These are phyloP conservation scores for Starmerella powellii DNA, from an alignment of 805 yeast species.

Conservation along the genomic window DNA sequence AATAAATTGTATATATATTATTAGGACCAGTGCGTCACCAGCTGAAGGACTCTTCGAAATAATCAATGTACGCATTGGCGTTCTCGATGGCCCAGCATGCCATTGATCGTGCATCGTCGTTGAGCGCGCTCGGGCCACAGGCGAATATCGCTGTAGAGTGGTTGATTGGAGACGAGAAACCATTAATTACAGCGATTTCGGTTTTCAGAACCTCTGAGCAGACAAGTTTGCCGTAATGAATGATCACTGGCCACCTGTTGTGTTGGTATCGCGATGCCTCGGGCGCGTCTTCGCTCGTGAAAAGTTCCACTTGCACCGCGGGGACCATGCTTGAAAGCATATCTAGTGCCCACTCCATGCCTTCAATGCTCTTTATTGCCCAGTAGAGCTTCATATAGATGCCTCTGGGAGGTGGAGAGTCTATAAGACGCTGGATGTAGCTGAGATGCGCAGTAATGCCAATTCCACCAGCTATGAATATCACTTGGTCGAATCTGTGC, in stretches of 20 bases:
- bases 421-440: constrained; percentile 8
- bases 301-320: not conserved
- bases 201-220: constrained; percentile 1
- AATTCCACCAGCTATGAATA: constrained; percentile 46
- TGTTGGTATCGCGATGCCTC: not conserved
- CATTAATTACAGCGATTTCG: not conserved
- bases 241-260: not conserved
- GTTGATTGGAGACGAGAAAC: not conserved
- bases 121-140: constrained; percentile 20
- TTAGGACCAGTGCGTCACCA: constrained; percentile 11
- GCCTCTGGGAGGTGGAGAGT: not conserved
- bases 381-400: constrained; percentile 14
- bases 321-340: not conserved
- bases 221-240: constrained; percentile 1
- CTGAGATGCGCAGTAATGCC: constrained; percentile 42
- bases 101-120: constrained; percentile 14
- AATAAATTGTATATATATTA: too few relatives aligned
- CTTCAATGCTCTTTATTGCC: constrained; percentile 12
- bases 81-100: constrained; percentile 15
- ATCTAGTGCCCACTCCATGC: constrained; percentile 11
- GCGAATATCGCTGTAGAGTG: constrained; percentile 14
- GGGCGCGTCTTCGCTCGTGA: not conserved
- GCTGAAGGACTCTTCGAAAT: constrained; percentile 18
- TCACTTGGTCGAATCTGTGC: constrained; percentile 31
- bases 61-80: constrained; percentile 8